Conservation (phyloP, 495 filamentous ascomycete species). For the Penicillium lividum region DNA sequence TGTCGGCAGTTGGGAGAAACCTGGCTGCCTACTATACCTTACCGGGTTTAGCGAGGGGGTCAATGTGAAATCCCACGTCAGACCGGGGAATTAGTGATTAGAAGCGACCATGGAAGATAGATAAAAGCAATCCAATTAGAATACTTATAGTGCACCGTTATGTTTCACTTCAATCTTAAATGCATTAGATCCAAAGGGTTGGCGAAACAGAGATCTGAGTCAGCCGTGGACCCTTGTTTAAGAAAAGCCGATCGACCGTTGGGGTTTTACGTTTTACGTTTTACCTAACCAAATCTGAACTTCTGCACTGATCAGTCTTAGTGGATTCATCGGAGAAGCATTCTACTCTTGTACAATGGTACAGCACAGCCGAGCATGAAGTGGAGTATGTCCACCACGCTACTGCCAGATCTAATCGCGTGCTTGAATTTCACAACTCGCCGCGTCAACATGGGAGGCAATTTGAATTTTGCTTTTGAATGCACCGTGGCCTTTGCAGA, state of each 20-base stretch:
- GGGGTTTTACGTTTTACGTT: slow-evolving; percentile 6
- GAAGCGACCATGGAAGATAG: neutral
- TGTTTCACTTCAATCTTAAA: slow-evolving; percentile 7
- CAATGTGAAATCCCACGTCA: slow-evolving; percentile 12
- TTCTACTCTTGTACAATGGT: slow-evolving; percentile 8
- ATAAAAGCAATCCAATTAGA: too few relatives aligned
- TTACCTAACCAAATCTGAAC: slow-evolving; percentile 17
- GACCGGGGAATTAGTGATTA: slow-evolving; percentile 3
- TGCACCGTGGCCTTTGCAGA: slow-evolving; percentile 16
- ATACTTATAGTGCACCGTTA: neutral
- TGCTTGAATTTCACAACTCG: slow-evolving; percentile 15
- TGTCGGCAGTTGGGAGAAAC: slow-evolving; percentile 10
- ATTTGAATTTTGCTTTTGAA: neutral
- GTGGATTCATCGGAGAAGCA: slow-evolving; percentile 14
- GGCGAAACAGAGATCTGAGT: slow-evolving; percentile 20
- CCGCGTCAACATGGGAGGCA: slow-evolving; percentile 20
- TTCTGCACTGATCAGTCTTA: slow-evolving; percentile 4
- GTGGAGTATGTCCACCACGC: slow-evolving; percentile 7
- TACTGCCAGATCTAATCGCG: slow-evolving; percentile 25
- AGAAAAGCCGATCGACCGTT: slow-evolving; percentile 22
- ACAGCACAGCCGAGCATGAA: neutral
- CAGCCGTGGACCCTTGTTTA: slow-evolving; percentile 32
- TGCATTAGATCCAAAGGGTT: neutral
- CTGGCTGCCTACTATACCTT: slow-evolving; percentile 19
- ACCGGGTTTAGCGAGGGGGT: slow-evolving; percentile 15